These are phyloP conservation scores for Schizonepeta tenuifolia DNA, from an alignment of 257 asterid species.

Conservation along the genomic window DNA sequence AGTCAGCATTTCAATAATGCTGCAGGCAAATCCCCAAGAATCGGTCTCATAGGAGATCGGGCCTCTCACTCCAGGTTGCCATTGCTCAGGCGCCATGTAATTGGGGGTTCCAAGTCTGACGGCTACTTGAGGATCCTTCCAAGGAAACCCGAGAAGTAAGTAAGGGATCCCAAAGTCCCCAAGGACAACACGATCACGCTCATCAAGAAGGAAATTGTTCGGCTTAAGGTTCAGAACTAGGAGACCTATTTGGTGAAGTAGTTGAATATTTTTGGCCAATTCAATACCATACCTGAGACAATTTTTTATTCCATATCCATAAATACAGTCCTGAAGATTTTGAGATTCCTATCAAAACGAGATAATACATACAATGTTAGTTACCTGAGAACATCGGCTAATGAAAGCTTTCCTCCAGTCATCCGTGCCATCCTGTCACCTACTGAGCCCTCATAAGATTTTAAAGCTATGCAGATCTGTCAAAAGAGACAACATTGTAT, in stretches of 20 bases:
- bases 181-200: conserved; percentile 46
- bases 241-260: conserved; percentile 54
- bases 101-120: conserved; percentile 61
- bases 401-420: conserved; percentile 64
- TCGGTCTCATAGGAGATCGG: conserved; percentile 68
- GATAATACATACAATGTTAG: not conserved
- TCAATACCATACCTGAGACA: conserved; percentile 58
- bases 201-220: conserved; percentile 62
- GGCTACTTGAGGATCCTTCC: conserved; percentile 43
- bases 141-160: conserved; percentile 57
- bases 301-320: conserved; percentile 25
- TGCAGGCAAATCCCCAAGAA: conserved; percentile 77
- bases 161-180: conserved; percentile 72
- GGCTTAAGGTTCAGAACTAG: conserved; percentile 70
- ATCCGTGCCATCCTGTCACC: conserved; percentile 56
- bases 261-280: conserved; percentile 56
- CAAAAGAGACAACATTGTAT: conserved; percentile 30
- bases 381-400: conserved; percentile 63
- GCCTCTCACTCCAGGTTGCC: conserved; percentile 74
- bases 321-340: not conserved
- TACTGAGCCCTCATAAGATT: conserved; percentile 61
- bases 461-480: conserved; percentile 62
- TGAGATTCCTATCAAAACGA: not conserved
- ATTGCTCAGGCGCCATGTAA: conserved; percentile 80
- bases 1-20: conserved; percentile 66